These are phyloP conservation scores for Diphasiastrum complanatum DNA, from an alignment of 83 land plant genomes.

Conservation along the genomic window DNA sequence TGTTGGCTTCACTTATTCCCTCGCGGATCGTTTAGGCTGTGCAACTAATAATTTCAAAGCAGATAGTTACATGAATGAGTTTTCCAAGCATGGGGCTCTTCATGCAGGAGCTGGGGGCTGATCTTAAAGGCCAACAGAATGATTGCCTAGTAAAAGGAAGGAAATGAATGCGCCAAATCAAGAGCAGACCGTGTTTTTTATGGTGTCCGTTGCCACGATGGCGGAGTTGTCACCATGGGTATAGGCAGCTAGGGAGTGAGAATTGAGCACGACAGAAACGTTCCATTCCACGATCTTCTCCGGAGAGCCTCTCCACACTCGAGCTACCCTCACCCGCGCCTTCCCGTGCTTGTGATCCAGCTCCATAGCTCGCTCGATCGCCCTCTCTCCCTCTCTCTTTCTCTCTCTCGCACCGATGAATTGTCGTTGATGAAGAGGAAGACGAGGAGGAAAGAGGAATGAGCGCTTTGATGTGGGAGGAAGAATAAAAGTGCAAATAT, in stretches of 20 bases:
- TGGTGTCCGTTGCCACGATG: slow-evolving; percentile 96
- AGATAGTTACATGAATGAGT: no score
- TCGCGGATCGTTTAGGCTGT: no score
- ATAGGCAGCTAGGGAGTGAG: slow-evolving; percentile 65
- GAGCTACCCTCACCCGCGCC: slow-evolving; percentile 62
- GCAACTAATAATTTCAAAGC: no score
- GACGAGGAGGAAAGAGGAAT: no score
- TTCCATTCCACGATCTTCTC: slow-evolving; percentile 78
- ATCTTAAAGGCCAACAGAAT: not conserved
- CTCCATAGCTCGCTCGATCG: slow-evolving; percentile 24
- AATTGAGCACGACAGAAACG: slow-evolving; percentile 56
- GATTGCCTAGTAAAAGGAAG: not conserved
- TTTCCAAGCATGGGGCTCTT: no score
- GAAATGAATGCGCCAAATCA: slow-evolving; percentile 6
- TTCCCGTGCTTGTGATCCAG: slow-evolving; percentile 92
- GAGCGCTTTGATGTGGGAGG: no score
- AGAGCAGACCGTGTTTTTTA: slow-evolving; percentile 73
- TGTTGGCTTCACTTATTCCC: no score
- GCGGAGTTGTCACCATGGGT: slow-evolving; percentile 63
- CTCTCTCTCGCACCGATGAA: no score
- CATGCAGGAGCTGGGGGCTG: not conserved
- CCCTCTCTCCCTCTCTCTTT: slow-evolving; percentile 3
- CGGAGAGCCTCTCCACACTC: slow-evolving; percentile 58
- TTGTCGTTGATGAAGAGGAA: no score
- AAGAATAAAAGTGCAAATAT: no score